Evolutionary conservation across 108 stramenopile genomes (phyloP), one percentile per base, ranked within the genome.

Genomic region (Cyclotella distinguenda): DNA sequence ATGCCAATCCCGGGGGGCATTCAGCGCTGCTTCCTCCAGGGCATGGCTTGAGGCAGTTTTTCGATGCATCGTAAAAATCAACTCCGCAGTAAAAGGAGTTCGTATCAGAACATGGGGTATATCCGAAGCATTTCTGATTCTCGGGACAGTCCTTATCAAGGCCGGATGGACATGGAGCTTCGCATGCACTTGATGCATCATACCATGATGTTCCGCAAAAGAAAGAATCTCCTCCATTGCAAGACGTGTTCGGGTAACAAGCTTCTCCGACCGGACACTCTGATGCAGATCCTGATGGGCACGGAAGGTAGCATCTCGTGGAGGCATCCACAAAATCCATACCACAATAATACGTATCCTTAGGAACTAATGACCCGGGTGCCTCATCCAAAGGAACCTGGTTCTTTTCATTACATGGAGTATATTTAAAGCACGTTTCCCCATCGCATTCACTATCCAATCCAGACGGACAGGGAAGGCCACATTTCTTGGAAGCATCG

Each of bases 231-330:
- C 64, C 77, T 16, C 69, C 65, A 23, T 21, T 58, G 47, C 77
- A 78, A 33, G 64, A 64, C 8, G 77, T 78, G 54, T 75, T 75
- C 1, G 51, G 66, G 34, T 64, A 79, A 44, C 78, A 79, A 27
- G 72, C 72, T 52, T 79, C 72, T 11, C 78, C 78, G 21, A 74
- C 60, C 10, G 78, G 78, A 36, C 78, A 79, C 42, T 74, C 73
- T 31, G 78, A 62, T 16, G 72, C 67, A 31, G 54, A 58, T 12
- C 73, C 73, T n/a, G 67, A 62, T 23, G 72, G 78, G 50, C 78
- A 79, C 16, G 78, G 78, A 22, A 79, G 38, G 42, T 56, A 48
- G 51, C 78, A 79, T 33, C 62, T 62, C 12, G 73, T 69, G 32
- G 72, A 45, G 21, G 78, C 78, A 51, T 79, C 78, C 16, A 62